phyloP scores from a whole-genome alignment of 1,284 basidiomycete genomes.

The Fistulina hepatica region DNA sequence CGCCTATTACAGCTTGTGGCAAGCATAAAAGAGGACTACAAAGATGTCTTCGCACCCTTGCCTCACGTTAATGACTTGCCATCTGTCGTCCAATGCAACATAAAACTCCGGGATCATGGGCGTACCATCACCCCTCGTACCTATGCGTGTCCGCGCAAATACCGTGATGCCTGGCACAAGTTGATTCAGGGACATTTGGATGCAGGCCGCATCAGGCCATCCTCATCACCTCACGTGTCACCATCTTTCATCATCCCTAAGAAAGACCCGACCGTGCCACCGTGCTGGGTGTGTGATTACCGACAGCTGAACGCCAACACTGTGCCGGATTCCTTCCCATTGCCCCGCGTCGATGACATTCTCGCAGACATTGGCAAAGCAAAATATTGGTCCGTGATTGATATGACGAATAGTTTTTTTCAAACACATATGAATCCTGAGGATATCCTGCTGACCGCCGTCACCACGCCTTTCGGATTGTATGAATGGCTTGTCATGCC shows the following conservation, averaged over 20 bases:
- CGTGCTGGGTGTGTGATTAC: slow-evolving; percentile 14
- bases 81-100: slow-evolving; percentile 9
- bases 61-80: slow-evolving; percentile 12
- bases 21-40: slow-evolving; percentile 6
- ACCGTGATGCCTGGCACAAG: slow-evolving; percentile 5
- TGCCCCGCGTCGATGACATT: slow-evolving; percentile 28
- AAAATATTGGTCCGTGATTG: slow-evolving; percentile 25
- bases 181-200: slow-evolving; percentile 11
- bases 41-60: slow-evolving; percentile 11
- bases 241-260: slow-evolving; percentile 12
- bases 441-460: slow-evolving; percentile 26
- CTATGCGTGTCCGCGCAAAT: slow-evolving; percentile 7
- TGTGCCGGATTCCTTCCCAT: slow-evolving; percentile 17
- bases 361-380: slow-evolving; percentile 22
- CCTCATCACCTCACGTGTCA: slow-evolving; percentile 8
- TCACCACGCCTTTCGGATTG: slow-evolving; percentile 27
- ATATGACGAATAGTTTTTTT: slow-evolving; percentile 34
- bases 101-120: slow-evolving; percentile 11
- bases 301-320: slow-evolving; percentile 8
- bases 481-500: slow-evolving; percentile 32
- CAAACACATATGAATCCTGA: slow-evolving; percentile 28
- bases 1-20: slow-evolving; percentile 5
- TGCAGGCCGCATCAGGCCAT: slow-evolving; percentile 10
- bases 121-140: not conserved
- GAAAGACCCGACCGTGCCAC: slow-evolving; percentile 5